phyloP scores from a whole-genome alignment of 352 stramenopile species.

The Phytophthora idaei region DNA sequence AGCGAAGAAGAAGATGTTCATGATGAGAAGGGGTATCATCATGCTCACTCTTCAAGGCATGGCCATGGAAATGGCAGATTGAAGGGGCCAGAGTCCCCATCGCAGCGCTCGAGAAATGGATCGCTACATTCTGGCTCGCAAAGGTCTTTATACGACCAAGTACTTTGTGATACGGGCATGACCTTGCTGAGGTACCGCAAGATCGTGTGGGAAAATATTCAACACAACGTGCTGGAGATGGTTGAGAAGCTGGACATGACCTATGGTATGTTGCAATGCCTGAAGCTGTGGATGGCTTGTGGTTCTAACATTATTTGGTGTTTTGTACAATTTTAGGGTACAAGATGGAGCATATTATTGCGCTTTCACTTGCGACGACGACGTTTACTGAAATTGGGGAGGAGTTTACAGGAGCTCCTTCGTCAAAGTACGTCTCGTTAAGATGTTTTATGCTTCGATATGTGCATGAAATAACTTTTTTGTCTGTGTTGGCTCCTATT shows the following conservation, averaged over 20 bases:
- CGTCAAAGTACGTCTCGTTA: conserved; percentile 58
- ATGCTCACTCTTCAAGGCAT: conserved; percentile 25
- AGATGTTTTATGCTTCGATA: conserved; percentile 3
- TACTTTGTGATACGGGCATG: conserved; percentile 82
- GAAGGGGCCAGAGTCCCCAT: conserved; percentile 32
- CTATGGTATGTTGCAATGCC: conserved; percentile 47
- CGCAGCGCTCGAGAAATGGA: conserved; percentile 43
- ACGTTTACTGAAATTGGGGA: conserved; percentile 85
- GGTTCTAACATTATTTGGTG: conserved; percentile 17
- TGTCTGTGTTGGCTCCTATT: conserved; percentile 1
- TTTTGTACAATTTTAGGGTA: conserved; percentile 47
- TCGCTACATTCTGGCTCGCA: conserved; percentile 33
- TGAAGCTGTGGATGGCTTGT: neutral
- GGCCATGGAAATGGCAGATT: conserved; percentile 5
- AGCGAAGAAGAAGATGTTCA: conserved; percentile 57
- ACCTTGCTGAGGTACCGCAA: conserved; percentile 79
- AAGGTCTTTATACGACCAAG: conserved; percentile 60
- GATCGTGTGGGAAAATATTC: conserved; percentile 89
- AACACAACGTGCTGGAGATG: conserved; percentile 77
- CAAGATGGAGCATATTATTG: conserved; percentile 90
- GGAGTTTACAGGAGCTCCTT: conserved; percentile 79
- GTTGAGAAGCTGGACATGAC: conserved; percentile 75
- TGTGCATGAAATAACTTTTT: neutral
- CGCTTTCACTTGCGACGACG: conserved; percentile 73
- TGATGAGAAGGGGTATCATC: conserved; percentile 41